phyloP scores from a whole-genome alignment of 208 protist species.

The Phytomonas serpens region DNA sequence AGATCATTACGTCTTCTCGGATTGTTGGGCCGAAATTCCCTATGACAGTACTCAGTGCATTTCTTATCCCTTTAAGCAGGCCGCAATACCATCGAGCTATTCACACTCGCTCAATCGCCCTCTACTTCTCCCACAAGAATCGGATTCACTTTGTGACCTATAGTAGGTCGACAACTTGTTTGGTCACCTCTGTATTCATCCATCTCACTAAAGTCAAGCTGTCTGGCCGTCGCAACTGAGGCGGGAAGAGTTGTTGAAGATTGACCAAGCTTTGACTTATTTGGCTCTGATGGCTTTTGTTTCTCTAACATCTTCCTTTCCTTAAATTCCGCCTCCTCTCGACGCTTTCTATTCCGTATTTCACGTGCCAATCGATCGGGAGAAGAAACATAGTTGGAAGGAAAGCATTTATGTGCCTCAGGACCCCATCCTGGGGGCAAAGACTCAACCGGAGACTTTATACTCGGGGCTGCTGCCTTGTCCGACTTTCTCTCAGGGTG shows the following conservation, averaged over 20 bases:
- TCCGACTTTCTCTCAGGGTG: neutral
- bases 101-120: neutral
- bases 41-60: neutral
- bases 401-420: constrained; percentile 56
- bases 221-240: constrained; percentile 2
- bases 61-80: neutral
- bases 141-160: constrained; percentile 24
- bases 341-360: constrained; percentile 4
- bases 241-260: neutral
- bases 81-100: neutral
- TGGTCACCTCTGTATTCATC: constrained; percentile 7
- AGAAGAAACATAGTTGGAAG: constrained; percentile 55
- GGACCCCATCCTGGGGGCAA: constrained; percentile 39
- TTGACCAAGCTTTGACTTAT: neutral
- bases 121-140: neutral
- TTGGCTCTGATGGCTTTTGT: neutral
- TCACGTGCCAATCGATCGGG: constrained; percentile 27
- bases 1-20: neutral
- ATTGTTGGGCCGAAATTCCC: neutral
- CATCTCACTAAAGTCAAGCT: constrained; percentile 17
- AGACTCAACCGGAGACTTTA: neutral
- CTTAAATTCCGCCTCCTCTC: neutral
- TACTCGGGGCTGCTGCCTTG: neutral
- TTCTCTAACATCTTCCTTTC: neutral
- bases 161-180: constrained; percentile 15